Evolutionary conservation across 139 green algal genomes (phyloP).

Genomic region (Klebsormidium nitens): DNA sequence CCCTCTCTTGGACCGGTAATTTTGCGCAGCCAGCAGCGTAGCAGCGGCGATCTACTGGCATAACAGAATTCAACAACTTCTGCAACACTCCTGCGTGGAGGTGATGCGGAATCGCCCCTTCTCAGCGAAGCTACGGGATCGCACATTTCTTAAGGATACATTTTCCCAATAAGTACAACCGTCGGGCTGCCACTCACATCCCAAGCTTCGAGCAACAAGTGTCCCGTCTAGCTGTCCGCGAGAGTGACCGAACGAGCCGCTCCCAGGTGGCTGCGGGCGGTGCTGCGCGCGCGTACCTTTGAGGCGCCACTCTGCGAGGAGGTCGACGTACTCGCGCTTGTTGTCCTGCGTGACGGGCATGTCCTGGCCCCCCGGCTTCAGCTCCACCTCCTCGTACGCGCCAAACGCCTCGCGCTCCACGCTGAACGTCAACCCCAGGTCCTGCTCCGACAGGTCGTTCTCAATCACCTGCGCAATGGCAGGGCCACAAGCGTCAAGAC

Average conservation of each 20-base stretch:
- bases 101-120: not conserved
- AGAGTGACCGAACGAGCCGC: too few relatives aligned
- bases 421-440: conserved; percentile 66
- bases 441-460: conserved; percentile 21
- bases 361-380: conserved; percentile 62
- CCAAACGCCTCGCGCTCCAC: conserved; percentile 31
- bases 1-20: too few relatives aligned
- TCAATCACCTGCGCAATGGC: conserved; percentile 2
- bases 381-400: conserved; percentile 54
- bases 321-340: conserved; percentile 89
- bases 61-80: too few relatives aligned
- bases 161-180: not conserved
- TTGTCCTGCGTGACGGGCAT: conserved; percentile 82
- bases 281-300: conserved; percentile 74
- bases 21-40: too few relatives aligned
- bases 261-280: conserved; percentile 61
- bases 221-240: not conserved
- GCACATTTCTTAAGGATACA: not conserved
- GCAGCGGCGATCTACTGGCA: too few relatives aligned
- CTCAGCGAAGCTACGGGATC: not conserved
- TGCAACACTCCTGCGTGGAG: too few relatives aligned
- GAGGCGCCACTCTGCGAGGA: conserved; percentile 82
- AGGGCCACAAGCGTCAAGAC: not conserved
- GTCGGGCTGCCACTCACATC: not conserved
- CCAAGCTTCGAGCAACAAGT: not conserved